Evolutionary conservation across 2,329 filamentous ascomycete species (phyloP).

Genomic region (Diplodia intermedia): DNA sequence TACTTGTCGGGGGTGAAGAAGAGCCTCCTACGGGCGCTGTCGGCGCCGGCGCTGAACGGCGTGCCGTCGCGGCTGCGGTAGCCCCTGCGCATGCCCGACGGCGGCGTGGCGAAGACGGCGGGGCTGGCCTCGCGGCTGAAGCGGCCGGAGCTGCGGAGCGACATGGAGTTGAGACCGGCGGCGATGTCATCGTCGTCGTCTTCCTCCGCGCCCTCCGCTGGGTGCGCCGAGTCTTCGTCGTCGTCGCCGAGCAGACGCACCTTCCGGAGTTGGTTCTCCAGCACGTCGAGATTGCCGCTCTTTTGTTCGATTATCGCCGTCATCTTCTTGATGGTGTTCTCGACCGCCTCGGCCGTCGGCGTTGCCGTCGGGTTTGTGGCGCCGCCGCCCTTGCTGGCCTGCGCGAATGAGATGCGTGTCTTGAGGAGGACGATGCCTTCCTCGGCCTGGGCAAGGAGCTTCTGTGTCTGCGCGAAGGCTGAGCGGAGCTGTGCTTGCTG

Average conservation of each 20-base stretch:
- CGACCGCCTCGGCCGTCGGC: constrained; percentile 90
- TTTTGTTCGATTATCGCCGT: constrained; percentile 90
- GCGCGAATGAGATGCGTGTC: constrained; percentile 71
- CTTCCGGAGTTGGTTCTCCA: constrained; percentile 85
- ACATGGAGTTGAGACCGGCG: constrained; percentile 32
- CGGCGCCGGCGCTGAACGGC: constrained; percentile 43
- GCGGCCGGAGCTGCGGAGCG: constrained; percentile 35
- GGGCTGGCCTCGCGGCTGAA: constrained; percentile 35
- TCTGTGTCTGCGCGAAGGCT: constrained; percentile 76
- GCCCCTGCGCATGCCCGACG: constrained; percentile 43
- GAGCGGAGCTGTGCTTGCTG: constrained; percentile 85
- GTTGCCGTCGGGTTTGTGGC: constrained; percentile 53
- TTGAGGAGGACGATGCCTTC: constrained; percentile 80
- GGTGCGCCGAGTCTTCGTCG: constrained; percentile 38
- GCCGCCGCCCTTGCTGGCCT: constrained; percentile 57
- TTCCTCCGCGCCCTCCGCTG: constrained; percentile 32
- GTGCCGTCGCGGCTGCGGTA: constrained; percentile 41
- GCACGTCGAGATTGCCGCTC: constrained; percentile 86
- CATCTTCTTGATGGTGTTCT: constrained; percentile 91
- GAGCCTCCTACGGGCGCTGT: constrained; percentile 44
- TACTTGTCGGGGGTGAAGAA: constrained; percentile 45
- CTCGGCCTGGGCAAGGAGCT: constrained; percentile 77
- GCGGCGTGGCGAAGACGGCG: constrained; percentile 49
- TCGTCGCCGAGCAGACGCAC: constrained; percentile 47
- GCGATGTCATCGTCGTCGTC: constrained; percentile 24